These are phyloP conservation scores for Pseudogymnoascus sp. DNA, from an alignment of 2,329 filamentous ascomycete genomes.

Conservation along the genomic window DNA sequence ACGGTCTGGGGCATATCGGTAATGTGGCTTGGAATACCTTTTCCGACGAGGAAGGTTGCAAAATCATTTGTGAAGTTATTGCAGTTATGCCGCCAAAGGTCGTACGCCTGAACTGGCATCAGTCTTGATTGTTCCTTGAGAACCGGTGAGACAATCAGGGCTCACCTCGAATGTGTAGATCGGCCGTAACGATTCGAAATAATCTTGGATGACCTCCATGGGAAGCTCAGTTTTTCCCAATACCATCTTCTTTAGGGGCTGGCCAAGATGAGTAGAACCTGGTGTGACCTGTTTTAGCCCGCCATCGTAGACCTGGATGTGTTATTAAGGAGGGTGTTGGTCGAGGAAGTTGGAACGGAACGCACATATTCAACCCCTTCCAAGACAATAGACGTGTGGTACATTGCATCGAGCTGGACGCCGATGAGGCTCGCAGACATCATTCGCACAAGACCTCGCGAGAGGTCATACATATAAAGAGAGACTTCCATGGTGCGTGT, in stretches of 20 bases:
- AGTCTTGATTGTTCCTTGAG: neutral
- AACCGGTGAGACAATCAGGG: neutral
- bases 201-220: slow-evolving; percentile 75
- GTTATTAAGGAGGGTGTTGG: slow-evolving; percentile 24
- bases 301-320: slow-evolving; percentile 59
- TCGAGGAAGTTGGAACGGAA: slow-evolving; percentile 13
- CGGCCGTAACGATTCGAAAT: slow-evolving; percentile 71
- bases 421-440: slow-evolving; percentile 48
- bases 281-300: slow-evolving; percentile 76
- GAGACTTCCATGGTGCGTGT: slow-evolving; percentile 58
- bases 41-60: slow-evolving; percentile 79
- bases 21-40: slow-evolving; percentile 82
- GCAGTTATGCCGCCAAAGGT: slow-evolving; percentile 86
- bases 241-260: slow-evolving; percentile 65
- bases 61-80: slow-evolving; percentile 97
- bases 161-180: slow-evolving; percentile 73
- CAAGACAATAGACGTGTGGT: slow-evolving; percentile 86
- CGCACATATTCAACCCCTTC: slow-evolving; percentile 68
- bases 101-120: slow-evolving; percentile 57
- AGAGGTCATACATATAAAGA: slow-evolving; percentile 73
- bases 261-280: slow-evolving; percentile 78
- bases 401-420: slow-evolving; percentile 79
- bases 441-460: slow-evolving; percentile 47
- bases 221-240: slow-evolving; percentile 74
- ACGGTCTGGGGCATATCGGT: slow-evolving; percentile 77